Conservation (phyloP, 768 basidiomycete genomes). For the Butyriboletus loyo region DNA sequence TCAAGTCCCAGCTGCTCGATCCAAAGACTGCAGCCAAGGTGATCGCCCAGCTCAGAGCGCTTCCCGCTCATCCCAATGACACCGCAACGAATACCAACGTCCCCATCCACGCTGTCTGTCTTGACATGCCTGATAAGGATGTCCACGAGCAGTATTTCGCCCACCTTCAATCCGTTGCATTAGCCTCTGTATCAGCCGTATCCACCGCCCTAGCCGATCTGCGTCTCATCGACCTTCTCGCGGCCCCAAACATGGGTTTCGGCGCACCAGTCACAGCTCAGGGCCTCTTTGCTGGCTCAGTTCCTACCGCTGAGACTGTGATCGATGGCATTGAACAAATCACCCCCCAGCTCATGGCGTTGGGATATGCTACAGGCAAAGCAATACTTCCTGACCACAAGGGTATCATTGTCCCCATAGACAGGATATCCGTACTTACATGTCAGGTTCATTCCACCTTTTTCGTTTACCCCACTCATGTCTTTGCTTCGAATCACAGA, state of each 20-base stretch:
- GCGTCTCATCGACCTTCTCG: constrained; percentile 58
- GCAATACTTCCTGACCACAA: constrained; percentile 64
- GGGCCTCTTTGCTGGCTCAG: constrained; percentile 68
- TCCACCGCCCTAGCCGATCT: constrained; percentile 54
- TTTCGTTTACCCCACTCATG: constrained; percentile 3
- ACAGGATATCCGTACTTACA: constrained; percentile 74
- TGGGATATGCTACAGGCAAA: constrained; percentile 74
- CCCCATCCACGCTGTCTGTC: constrained; percentile 79
- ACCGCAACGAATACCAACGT: constrained; percentile 20
- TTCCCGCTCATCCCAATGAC: constrained; percentile 39
- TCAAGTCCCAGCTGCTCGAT: constrained; percentile 64
- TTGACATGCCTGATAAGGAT: constrained; percentile 61
- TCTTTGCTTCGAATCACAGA: constrained; percentile 40
- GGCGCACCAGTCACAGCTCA: constrained; percentile 68
- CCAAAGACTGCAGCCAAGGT: constrained; percentile 68
- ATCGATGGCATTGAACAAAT: constrained; percentile 65
- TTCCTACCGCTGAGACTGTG: constrained; percentile 74
- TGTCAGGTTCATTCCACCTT: constrained; percentile 47
- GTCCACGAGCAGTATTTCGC: constrained; percentile 58
- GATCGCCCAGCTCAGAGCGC: constrained; percentile 62
- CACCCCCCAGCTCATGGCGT: constrained; percentile 72
- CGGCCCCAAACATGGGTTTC: constrained; percentile 62
- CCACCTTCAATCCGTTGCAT: constrained; percentile 45
- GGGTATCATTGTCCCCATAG: constrained; percentile 68
- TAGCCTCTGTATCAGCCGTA: constrained; percentile 50